These are phyloP conservation scores for Fusarium nygamai DNA, from an alignment of 2,329 filamentous ascomycete genomes.

Conservation along the genomic window DNA sequence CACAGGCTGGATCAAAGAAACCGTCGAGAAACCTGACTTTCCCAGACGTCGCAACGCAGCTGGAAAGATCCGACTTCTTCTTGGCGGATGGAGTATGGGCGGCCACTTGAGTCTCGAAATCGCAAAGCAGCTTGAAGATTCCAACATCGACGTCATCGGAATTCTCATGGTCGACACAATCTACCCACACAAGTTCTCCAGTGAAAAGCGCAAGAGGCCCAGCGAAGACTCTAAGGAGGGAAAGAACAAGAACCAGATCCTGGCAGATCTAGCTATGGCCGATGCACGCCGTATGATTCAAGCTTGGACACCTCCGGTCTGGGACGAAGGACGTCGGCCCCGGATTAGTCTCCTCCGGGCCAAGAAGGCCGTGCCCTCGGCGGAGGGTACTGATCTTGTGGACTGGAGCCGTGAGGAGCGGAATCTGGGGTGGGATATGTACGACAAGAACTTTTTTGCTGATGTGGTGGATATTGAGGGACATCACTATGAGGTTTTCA, in stretches of 20 bases:
- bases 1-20: conserved; percentile 54
- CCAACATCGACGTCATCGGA: conserved; percentile 55
- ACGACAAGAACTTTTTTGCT: conserved; percentile 56
- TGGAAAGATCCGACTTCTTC: conserved; percentile 53
- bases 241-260: conserved; percentile 49
- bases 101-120: conserved; percentile 63
- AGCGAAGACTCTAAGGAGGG: conserved; percentile 41
- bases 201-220: conserved; percentile 9
- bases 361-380: conserved; percentile 50
- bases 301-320: conserved; percentile 54
- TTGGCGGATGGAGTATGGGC: conserved; percentile 67
- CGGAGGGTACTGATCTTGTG: conserved; percentile 46
- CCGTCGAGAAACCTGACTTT: conserved; percentile 46
- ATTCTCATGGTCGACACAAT: conserved; percentile 65
- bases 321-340: conserved; percentile 51
- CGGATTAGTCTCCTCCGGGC: conserved; percentile 58
- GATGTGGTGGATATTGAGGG: conserved; percentile 60
- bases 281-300: conserved; percentile 54
- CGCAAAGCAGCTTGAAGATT: conserved; percentile 55
- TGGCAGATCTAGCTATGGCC: conserved; percentile 52
- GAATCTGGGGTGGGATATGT: conserved; percentile 60
- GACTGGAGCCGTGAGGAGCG: conserved; percentile 56
- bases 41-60: conserved; percentile 40
- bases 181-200: conserved; percentile 45
- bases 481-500: conserved; percentile 62